phyloP scores from a whole-genome alignment of 768 basidiomycete species.

The Pisolithus sp. region DNA sequence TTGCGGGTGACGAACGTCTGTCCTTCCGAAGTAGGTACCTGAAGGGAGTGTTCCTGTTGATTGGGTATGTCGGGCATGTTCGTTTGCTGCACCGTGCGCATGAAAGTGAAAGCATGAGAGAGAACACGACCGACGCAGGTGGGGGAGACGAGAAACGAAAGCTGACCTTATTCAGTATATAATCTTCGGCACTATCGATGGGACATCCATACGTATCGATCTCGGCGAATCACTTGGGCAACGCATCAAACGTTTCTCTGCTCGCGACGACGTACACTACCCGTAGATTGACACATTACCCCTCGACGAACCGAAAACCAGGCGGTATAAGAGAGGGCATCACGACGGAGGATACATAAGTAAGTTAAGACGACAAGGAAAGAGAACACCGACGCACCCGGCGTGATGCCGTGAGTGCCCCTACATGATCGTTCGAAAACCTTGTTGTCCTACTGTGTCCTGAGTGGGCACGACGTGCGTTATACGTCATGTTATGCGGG shows the following conservation, averaged over 20 bases:
- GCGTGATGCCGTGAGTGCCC: conserved; percentile 76
- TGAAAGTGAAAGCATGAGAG: too few species aligned
- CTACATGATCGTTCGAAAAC: conserved; percentile 96
- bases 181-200: conserved; percentile 82
- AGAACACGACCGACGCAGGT: too few species aligned
- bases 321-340: too few species aligned
- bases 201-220: conserved; percentile 93
- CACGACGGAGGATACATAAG: neutral
- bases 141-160: neutral
- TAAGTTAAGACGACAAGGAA: neutral
- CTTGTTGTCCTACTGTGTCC: conserved; percentile 97
- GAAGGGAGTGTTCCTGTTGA: conserved; percentile 78
- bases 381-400: conserved; percentile 38
- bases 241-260: conserved; percentile 86
- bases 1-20: conserved; percentile 75
- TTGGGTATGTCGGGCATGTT: neutral
- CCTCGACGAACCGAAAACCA: too few species aligned
- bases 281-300: too few species aligned
- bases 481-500: neutral
- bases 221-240: conserved; percentile 90
- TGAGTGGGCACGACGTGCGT: conserved; percentile 21
- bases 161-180: conserved; percentile 88
- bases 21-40: conserved; percentile 76
- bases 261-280: conserved; percentile 93
- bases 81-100: neutral